These are phyloP conservation scores for Rhypophila decipiens DNA, from an alignment of 495 filamentous ascomycete genomes.

Conservation along the genomic window DNA sequence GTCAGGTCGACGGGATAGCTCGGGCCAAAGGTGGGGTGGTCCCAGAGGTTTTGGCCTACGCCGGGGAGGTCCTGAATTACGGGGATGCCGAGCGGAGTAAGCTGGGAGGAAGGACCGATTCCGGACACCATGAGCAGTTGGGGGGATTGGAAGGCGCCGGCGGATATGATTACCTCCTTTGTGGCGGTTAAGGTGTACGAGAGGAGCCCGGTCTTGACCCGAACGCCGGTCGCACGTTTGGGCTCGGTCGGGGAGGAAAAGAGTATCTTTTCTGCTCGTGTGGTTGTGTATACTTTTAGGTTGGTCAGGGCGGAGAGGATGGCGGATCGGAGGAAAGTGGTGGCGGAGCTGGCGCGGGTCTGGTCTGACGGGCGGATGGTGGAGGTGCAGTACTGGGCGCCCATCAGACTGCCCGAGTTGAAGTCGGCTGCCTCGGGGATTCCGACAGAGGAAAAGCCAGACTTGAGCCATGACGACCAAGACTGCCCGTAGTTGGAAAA, in stretches of 20 bases:
- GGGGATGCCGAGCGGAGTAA: conserved; percentile 26
- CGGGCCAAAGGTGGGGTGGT: conserved; percentile 34
- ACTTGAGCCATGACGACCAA: conserved; percentile 31
- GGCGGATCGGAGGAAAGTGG: conserved; percentile 24
- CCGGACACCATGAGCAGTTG: conserved; percentile 39
- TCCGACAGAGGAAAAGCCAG: conserved; percentile 30
- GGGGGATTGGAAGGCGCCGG: conserved; percentile 39
- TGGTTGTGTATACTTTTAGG: conserved; percentile 6
- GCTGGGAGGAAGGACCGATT: conserved; percentile 14
- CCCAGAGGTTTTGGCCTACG: conserved; percentile 46
- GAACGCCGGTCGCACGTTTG: conserved; percentile 43
- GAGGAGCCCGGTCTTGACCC: conserved; percentile 29
- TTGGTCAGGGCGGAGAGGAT: background rate
- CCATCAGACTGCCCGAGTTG: conserved; percentile 35
- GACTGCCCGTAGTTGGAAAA: conserved; percentile 44
- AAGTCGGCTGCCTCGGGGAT: conserved; percentile 30
- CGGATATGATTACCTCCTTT: conserved; percentile 53
- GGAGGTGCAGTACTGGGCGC: conserved; percentile 30
- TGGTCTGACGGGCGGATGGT: conserved; percentile 32
- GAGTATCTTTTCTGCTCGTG: conserved; percentile 16
- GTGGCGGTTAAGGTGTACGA: conserved; percentile 36
- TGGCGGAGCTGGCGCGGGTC: conserved; percentile 19
- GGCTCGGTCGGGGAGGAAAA: conserved; percentile 32
- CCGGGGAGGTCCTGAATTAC: conserved; percentile 36
- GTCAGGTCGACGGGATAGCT: conserved; percentile 34